A percentile compares a stretch with the other conserved stretches of the same genome.
These are phyloP conservation scores for Sarocladium oryzae DNA, from an alignment of 2,329 filamentous ascomycete species.

Conservation along the genomic window DNA sequence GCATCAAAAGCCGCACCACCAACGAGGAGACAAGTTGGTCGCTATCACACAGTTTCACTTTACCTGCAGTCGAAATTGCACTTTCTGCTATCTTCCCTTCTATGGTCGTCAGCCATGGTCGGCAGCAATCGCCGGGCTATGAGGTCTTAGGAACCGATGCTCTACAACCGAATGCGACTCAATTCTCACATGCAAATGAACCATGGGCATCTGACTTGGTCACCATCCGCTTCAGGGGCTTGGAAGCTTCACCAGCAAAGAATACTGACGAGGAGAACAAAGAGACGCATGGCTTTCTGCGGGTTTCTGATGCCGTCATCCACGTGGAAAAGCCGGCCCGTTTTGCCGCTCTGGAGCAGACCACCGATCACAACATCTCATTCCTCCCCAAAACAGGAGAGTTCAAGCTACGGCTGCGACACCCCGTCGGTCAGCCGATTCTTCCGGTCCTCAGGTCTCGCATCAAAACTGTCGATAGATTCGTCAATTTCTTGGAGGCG, in stretches of 20 bases:
- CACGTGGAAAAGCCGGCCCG: slow-evolving; percentile 45
- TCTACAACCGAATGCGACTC: not conserved
- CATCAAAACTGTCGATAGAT: slow-evolving; percentile 60
- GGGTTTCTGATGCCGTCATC: slow-evolving; percentile 48
- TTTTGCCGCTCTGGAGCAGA: slow-evolving; percentile 47
- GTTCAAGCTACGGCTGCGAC: slow-evolving; percentile 55
- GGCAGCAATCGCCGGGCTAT: not conserved
- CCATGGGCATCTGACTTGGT: slow-evolving; percentile 56
- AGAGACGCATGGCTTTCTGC: slow-evolving; percentile 20
- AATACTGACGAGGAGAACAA: not conserved
- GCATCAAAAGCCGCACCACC: slow-evolving; percentile 31
- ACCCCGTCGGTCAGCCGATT: slow-evolving; percentile 51
- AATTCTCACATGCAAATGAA: slow-evolving; percentile 18
- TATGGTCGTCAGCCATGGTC: slow-evolving; percentile 20
- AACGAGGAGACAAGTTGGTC: slow-evolving; percentile 16
- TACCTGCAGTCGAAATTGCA: slow-evolving; percentile 43
- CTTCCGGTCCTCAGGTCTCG: slow-evolving; percentile 52
- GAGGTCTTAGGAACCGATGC: not conserved
- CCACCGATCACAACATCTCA: slow-evolving; percentile 54
- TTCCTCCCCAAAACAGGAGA: slow-evolving; percentile 54
- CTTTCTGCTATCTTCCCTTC: slow-evolving; percentile 38
- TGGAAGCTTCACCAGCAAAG: slow-evolving; percentile 17
- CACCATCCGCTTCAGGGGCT: slow-evolving; percentile 48
- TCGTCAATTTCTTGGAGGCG: slow-evolving; percentile 64
- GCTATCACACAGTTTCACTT: slow-evolving; percentile 29